Evolutionary conservation across 768 basidiomycete species (phyloP), one percentile per base, ranked within the genome.

Genomic region (Inosperma sp.): DNA sequence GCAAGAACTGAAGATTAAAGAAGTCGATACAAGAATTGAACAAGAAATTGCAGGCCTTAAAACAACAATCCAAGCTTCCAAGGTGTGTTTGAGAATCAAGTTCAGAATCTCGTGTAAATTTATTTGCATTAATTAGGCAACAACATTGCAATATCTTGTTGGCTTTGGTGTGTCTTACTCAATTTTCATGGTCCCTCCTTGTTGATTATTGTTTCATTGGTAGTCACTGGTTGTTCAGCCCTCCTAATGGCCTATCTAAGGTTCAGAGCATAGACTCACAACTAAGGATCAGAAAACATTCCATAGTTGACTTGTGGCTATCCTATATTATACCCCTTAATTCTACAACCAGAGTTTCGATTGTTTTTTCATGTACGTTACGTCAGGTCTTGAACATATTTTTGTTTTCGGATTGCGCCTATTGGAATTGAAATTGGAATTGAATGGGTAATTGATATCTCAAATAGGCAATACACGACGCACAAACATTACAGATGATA

Each of bases 1-100:
- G 33, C 91, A 97, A 61, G 93, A 96, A 62, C 72, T 94, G 46
- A 97, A 97, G 80, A 89, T 98, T 63, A 93, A 92, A 66, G 95
- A 99, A 66, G 93, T 97, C 14, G 95, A 98, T 61, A 97, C 95
- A 3, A 73, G 90, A 64, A 97, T 98, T 58, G 95, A 99, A 68
- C 89, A 90, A 63, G 93, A 97, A 69, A 95, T 95, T 62, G 91
- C 93, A 7, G 83, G 81, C 2, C 66, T 96, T 47, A 74, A 88
- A 49, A 94, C 90, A 2, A 74, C 83, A 6, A 91, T 92, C 27
- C 89, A 93, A 63, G 82, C 87, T 0, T 88, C 88, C 48, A 93
- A 93, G 80, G 88, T 83, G 49, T 27, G 74, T 53, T 16, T 29
- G 9, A 16, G 9, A 9, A 41, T 12, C 19, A 17, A 43, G 26